Evolutionary conservation across 2,329 filamentous ascomycete species (phyloP).

Genomic region (Diplodia corticola): DNA sequence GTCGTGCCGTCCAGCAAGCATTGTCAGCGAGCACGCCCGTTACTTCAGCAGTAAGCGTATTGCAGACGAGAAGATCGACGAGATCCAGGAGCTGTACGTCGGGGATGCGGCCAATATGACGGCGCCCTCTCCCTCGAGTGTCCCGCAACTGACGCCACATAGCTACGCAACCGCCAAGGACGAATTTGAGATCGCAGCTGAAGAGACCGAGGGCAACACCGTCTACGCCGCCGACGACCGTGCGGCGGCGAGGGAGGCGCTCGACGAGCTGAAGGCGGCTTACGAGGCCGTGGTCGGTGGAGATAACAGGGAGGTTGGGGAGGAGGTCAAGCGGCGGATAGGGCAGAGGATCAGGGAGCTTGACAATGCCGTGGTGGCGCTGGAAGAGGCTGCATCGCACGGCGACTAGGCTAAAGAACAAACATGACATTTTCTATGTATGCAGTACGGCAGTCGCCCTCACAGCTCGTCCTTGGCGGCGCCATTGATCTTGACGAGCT

Average conservation of each 20-base stretch:
- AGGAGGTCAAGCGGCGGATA: constrained; percentile 54
- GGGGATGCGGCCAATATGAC: no score
- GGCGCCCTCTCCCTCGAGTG: no score
- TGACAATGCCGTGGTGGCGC: constrained; percentile 51
- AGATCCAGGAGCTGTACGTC: constrained; percentile 37
- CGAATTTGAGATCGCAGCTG: constrained; percentile 53
- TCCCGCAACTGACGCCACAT: constrained; percentile 6
- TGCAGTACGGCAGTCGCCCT: no score
- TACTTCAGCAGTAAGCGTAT: constrained; percentile 20
- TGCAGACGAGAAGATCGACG: constrained; percentile 35
- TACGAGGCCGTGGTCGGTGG: constrained; percentile 48
- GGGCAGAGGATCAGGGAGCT: constrained; percentile 56
- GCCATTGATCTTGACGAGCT: constrained; percentile 60
- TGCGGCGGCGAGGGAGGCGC: constrained; percentile 54
- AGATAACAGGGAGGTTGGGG: constrained; percentile 43
- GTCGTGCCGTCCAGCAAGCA: constrained; percentile 8
- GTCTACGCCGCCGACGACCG: constrained; percentile 58
- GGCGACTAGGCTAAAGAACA: constrained; percentile 20
- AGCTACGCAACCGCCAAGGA: constrained; percentile 39
- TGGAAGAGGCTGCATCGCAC: constrained; percentile 51
- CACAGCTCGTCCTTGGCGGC: constrained; percentile 17
- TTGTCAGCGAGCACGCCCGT: neutral
- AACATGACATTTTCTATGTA: no score
- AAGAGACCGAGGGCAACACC: constrained; percentile 55
- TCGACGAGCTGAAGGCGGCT: constrained; percentile 51